phyloP scores from a whole-genome alignment of 2,329 filamentous ascomycete species.

The Alternaria hordeiaustralica region DNA sequence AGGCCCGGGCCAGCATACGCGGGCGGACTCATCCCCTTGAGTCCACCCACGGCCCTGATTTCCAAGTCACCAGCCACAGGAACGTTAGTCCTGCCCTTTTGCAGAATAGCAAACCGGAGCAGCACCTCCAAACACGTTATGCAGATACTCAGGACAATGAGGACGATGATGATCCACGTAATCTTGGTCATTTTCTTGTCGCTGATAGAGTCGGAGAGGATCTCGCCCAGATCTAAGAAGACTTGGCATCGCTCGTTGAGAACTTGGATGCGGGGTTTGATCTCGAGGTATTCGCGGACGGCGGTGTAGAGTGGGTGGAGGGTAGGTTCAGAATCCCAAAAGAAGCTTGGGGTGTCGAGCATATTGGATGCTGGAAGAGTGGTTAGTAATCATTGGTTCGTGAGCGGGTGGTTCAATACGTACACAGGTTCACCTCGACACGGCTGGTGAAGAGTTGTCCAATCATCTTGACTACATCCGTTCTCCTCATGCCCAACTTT shows the following conservation, averaged over 20 bases:
- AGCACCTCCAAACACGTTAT: constrained; percentile 91
- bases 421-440: constrained; percentile 97
- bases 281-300: constrained; percentile 96
- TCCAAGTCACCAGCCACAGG: neutral
- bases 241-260: constrained; percentile 96
- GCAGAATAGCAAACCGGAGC: constrained; percentile 69
- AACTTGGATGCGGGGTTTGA: constrained; percentile 93
- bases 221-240: constrained; percentile 94
- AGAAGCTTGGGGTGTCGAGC: constrained; percentile 94
- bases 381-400: constrained; percentile 1
- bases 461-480: constrained; percentile 90
- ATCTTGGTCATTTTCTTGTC: constrained; percentile 95
- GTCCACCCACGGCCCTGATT: neutral
- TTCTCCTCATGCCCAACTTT: constrained; percentile 86
- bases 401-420: constrained; percentile 49
- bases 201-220: constrained; percentile 87
- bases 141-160: constrained; percentile 88
- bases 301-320: constrained; percentile 93
- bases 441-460: constrained; percentile 90
- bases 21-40: constrained; percentile 15
- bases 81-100: constrained; percentile 30
- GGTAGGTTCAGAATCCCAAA: constrained; percentile 97
- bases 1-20: constrained; percentile 38
- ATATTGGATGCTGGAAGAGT: constrained; percentile 79
- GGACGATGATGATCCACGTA: constrained; percentile 96